phyloP scores from a whole-genome alignment of 495 filamentous ascomycete genomes.

The Melanomma pulvis-pyrius region DNA sequence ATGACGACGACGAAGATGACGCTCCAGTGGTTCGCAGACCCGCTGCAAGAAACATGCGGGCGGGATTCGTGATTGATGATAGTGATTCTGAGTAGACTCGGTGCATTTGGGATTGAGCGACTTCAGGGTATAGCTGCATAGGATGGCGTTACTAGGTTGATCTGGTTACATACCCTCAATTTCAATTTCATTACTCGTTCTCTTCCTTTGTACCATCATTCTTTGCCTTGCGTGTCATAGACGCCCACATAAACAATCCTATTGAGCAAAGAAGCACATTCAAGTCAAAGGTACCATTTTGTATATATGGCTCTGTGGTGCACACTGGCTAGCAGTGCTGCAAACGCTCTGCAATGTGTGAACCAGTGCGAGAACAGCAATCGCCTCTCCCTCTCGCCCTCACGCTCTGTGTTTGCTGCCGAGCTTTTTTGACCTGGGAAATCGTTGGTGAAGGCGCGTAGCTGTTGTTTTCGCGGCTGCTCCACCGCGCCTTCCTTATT shows the following conservation, averaged over 20 bases:
- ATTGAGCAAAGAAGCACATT: too few relatives aligned
- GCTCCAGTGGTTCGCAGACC: conserved; percentile 21
- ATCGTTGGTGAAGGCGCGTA: background rate
- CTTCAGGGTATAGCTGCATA: conserved; percentile 1
- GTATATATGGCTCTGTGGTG: too few relatives aligned
- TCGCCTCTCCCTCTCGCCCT: background rate
- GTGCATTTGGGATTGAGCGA: background rate
- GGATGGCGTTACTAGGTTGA: conserved; percentile 5
- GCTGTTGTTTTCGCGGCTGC: background rate
- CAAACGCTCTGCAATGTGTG: background rate
- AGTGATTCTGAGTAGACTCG: conserved; percentile 37
- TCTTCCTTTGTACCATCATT: background rate
- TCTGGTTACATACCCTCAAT: conserved; percentile 17
- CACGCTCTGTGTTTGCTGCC: background rate
- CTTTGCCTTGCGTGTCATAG: background rate
- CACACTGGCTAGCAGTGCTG: background rate
- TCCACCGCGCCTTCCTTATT: conserved; percentile 10
- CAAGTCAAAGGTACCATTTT: too few relatives aligned
- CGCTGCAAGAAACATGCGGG: conserved; percentile 30
- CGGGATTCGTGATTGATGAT: conserved; percentile 43
- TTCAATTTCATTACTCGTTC: background rate
- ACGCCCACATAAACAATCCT: background rate
- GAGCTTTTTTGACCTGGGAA: background rate
- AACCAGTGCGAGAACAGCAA: background rate
- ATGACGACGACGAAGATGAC: conserved; percentile 33